Evolutionary conservation across 2,329 filamentous ascomycete genomes (phyloP), one percentile per base, ranked within the genome.

Genomic region (Hortaea werneckii): DNA sequence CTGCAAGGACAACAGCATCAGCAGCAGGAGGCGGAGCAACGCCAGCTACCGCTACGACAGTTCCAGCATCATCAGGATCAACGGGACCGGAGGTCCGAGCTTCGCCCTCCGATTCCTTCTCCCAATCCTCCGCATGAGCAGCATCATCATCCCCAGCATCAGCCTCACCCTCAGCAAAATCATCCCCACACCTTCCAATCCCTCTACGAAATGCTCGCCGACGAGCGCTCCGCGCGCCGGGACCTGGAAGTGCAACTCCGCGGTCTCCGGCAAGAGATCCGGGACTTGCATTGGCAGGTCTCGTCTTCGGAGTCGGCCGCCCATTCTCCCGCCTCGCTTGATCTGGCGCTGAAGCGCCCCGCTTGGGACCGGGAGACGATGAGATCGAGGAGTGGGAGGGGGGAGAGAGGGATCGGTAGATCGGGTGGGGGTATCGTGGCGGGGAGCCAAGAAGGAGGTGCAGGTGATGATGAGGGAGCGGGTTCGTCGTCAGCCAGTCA

Each of bases 131-230:
- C 8, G 28, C 43, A n/a, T n/a, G n/a, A 20, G 45, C 44, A 43
- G 39, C 44, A 29, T 20, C 20, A 20, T 4, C 20, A 20, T 4
- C 32, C 2, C 9, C 42, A 48, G 13, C 47, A 48, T 20, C 20
- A 2, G 20, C 20, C 20, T n/a, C n/a, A n/a, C n/a, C n/a, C n/a
- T 5, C 55, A 53, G 30, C 50, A n/a, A n/a, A n/a, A n/a, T n/a
- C n/a, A n/a, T n/a, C n/a, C 2, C 20, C 52, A 56, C 26, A 62
- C 60, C 4, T 62, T 64, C 53, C 55, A 56, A 27, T 60, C 62
- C 1, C 56, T 66, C 5, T 66, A 65, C 49, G 59, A 63, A 40
- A 63, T 64, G 58, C 57, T 66, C n/a, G 51, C 60, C 32, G 59
- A 63, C 48, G 63, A 66, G 46, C 58, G 63, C n/a, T 56, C 56